Percentiles rank a stretch among this genome's conserved stretches.
These are phyloP conservation scores for Dothistroma pini DNA, from an alignment of 2,329 filamentous ascomycete species.

Conservation along the genomic window DNA sequence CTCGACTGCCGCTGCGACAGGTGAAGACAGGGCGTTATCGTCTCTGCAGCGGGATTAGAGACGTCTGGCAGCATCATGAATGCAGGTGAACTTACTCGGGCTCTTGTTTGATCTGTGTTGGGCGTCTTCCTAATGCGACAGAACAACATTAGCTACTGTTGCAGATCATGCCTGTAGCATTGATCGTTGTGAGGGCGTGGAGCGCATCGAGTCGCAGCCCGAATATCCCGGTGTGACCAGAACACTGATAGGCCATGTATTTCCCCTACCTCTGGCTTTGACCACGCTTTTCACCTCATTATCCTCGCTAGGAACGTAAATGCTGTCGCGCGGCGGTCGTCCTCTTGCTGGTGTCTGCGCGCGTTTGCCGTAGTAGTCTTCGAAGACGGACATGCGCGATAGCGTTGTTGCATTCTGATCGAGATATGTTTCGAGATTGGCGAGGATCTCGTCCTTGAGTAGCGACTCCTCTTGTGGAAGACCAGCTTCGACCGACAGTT, in stretches of 20 bases:
- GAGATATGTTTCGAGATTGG: slow-evolving; percentile 69
- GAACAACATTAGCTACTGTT: background rate
- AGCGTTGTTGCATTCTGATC: slow-evolving; percentile 64
- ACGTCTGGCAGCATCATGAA: background rate
- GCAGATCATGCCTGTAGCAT: background rate
- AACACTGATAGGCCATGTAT: background rate
- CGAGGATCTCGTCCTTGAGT: slow-evolving; percentile 77
- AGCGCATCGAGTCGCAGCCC: background rate
- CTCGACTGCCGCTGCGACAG: slow-evolving; percentile 19
- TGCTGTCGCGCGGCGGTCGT: slow-evolving; percentile 29
- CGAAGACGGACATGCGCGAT: slow-evolving; percentile 60
- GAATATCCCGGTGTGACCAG: background rate
- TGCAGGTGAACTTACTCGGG: slow-evolving; percentile 25
- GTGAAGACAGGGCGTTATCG: slow-evolving; percentile 11
- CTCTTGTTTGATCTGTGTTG: slow-evolving; percentile 37
- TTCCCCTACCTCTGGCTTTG: slow-evolving; percentile 18
- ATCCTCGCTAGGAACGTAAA: slow-evolving; percentile 22
- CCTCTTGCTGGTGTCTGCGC: slow-evolving; percentile 51
- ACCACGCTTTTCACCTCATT: slow-evolving; percentile 33
- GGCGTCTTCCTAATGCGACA: slow-evolving; percentile 19
- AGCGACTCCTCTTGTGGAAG: slow-evolving; percentile 50
- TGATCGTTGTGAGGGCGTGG: background rate
- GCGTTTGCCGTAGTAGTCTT: slow-evolving; percentile 65
- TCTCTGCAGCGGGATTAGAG: slow-evolving; percentile 17
- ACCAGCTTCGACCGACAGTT: slow-evolving; percentile 31